These are phyloP conservation scores for Elsinoe australis DNA, from an alignment of 2,329 filamentous ascomycete genomes.

Conservation along the genomic window DNA sequence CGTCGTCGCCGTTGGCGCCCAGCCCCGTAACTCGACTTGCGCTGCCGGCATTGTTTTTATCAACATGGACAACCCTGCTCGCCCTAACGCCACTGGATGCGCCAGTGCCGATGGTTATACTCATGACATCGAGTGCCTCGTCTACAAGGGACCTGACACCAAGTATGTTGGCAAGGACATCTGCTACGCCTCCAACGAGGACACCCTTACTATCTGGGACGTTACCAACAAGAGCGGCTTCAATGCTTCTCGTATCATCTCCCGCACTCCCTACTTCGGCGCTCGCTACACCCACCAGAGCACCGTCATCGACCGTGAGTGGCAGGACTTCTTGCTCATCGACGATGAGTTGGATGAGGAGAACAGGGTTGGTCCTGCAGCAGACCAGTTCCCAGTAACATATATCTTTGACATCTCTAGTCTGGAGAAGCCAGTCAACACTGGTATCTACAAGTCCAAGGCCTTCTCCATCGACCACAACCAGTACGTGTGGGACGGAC, in stretches of 20 bases:
- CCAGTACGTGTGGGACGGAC: conserved; percentile 34
- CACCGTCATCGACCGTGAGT: conserved; percentile 43
- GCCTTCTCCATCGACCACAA: conserved; percentile 37
- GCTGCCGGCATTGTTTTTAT: conserved; percentile 47
- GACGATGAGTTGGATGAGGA: conserved; percentile 50
- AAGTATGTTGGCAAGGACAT: conserved; percentile 42
- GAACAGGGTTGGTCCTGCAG: conserved; percentile 34
- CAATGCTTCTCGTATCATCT: conserved; percentile 37
- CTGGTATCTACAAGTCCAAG: conserved; percentile 34
- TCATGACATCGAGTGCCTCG: conserved; percentile 51
- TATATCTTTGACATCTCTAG: conserved; percentile 46
- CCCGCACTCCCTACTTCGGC: conserved; percentile 43
- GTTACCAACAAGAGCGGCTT: conserved; percentile 37
- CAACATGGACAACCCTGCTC: conserved; percentile 45
- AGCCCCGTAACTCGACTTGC: conserved; percentile 40
- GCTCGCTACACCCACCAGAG: conserved; percentile 48
- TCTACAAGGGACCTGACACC: conserved; percentile 43
- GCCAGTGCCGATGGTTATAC: conserved; percentile 47
- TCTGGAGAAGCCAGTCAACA: conserved; percentile 37
- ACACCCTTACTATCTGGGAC: conserved; percentile 38
- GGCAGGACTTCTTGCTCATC: conserved; percentile 42
- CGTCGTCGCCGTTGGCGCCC: conserved; percentile 37
- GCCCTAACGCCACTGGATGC: conserved; percentile 45
- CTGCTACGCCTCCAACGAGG: conserved; percentile 47
- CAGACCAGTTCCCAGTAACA: conserved; percentile 38